Conservation (phyloP, 495 filamentous ascomycete genomes). For the Chaetomium cochliodes region DNA sequence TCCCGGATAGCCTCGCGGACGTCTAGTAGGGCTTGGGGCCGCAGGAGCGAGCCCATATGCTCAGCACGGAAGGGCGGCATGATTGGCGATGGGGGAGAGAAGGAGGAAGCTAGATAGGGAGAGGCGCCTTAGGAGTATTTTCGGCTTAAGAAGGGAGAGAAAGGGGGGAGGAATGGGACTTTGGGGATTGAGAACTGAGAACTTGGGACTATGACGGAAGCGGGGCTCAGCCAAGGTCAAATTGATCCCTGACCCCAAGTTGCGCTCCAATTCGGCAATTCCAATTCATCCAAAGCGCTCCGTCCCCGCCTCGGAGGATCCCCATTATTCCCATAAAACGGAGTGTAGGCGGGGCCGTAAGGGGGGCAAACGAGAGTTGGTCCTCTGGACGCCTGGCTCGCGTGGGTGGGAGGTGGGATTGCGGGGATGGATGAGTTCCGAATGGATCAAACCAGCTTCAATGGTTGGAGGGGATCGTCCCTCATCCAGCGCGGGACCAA, state of each 20-base stretch:
- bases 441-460: background rate
- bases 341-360: too few species aligned
- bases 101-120: background rate
- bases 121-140: background rate
- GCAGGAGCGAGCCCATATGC: constrained; percentile 78
- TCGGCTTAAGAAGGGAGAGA: background rate
- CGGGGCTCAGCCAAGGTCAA: background rate
- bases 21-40: constrained; percentile 65
- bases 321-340: background rate
- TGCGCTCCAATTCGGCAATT: background rate
- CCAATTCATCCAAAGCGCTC: constrained; percentile 1
- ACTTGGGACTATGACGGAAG: background rate
- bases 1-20: constrained; percentile 58
- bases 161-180: background rate
- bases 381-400: background rate
- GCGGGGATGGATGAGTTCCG: background rate
- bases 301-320: background rate
- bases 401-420: background rate
- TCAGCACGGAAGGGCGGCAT: constrained; percentile 78
- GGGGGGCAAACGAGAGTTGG: background rate
- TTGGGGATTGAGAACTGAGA: too few species aligned
- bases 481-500: background rate
- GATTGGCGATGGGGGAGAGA: constrained; percentile 1
- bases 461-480: background rate
- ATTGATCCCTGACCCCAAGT: background rate